These are phyloP conservation scores for Moricandia moricandioides DNA, from an alignment of 345 rosid genomes.

Conservation along the genomic window DNA sequence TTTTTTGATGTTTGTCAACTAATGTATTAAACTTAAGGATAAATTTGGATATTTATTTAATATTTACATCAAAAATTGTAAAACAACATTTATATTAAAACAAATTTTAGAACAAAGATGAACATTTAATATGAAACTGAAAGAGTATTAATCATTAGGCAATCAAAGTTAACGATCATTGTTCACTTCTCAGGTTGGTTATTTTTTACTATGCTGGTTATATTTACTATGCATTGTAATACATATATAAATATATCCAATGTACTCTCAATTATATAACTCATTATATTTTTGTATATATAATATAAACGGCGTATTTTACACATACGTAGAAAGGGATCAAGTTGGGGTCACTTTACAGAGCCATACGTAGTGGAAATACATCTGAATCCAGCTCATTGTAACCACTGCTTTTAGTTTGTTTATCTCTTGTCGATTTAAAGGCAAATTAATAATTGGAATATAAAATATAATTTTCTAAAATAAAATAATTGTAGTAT, in stretches of 20 bases:
- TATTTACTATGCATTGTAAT: not conserved
- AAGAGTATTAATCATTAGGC: no score
- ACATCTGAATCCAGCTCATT: constrained; percentile 41
- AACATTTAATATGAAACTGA: no score
- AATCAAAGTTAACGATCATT: no score
- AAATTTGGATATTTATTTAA: no score
- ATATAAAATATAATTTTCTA: not conserved
- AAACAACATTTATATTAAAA: no score
- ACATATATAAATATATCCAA: not conserved
- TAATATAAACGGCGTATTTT: not conserved
- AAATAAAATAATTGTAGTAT: not conserved
- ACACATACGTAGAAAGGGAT: constrained; percentile 32
- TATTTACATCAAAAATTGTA: no score
- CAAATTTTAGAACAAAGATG: no score
- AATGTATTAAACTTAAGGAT: no score
- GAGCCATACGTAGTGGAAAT: constrained; percentile 41
- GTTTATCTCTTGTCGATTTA: constrained; percentile 2
- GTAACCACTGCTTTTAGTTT: constrained; percentile 38
- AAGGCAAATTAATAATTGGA: not conserved
- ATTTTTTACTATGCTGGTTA: no score
- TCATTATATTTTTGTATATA: not conserved
- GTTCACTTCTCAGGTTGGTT: not conserved
- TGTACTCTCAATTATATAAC: not conserved
- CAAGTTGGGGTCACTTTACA: constrained; percentile 41
- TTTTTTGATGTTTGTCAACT: no score